These are phyloP conservation scores for Umbilicaria muhlenbergii DNA, from an alignment of 495 filamentous ascomycete species.

Conservation along the genomic window DNA sequence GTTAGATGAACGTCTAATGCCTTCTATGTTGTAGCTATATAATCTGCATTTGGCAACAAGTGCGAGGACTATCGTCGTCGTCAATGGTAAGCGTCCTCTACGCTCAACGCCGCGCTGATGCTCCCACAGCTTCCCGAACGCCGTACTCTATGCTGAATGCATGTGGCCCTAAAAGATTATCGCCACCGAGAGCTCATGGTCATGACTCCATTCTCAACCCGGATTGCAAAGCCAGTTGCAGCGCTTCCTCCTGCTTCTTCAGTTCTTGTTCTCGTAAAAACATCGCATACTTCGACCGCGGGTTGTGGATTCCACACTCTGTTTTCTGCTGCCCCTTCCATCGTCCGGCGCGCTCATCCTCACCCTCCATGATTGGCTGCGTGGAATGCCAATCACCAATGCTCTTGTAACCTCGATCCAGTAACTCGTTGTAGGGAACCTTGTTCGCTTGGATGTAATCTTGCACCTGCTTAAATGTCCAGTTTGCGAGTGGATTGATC, in stretches of 20 bases:
- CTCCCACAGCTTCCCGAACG: no score
- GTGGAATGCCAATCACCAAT: conserved; percentile 97
- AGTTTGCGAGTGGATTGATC: conserved; percentile 96
- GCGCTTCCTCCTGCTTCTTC: conserved; percentile 51
- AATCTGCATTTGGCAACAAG: no score
- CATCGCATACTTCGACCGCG: conserved; percentile 77
- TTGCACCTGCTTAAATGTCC: conserved; percentile 81
- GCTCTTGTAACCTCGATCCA: conserved; percentile 90
- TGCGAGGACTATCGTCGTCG: no score
- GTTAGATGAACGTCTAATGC: no score
- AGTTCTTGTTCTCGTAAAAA: conserved; percentile 60
- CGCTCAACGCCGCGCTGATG: no score
- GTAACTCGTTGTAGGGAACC: conserved; percentile 84
- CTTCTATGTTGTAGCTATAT: no score
- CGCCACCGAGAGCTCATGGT: not conserved
- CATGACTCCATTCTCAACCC: conserved; percentile 6
- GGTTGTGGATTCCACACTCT: conserved; percentile 97
- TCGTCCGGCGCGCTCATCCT: conserved; percentile 91
- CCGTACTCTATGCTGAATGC: no score
- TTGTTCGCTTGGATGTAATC: conserved; percentile 70
- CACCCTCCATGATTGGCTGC: conserved; percentile 71
- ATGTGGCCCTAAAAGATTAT: no score
- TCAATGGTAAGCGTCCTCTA: no score
- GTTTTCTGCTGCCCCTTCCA: conserved; percentile 95
- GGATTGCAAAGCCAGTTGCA: conserved; percentile 28